phyloP scores from a whole-genome alignment of 257 asterid species.

The Ballota nigra region DNA sequence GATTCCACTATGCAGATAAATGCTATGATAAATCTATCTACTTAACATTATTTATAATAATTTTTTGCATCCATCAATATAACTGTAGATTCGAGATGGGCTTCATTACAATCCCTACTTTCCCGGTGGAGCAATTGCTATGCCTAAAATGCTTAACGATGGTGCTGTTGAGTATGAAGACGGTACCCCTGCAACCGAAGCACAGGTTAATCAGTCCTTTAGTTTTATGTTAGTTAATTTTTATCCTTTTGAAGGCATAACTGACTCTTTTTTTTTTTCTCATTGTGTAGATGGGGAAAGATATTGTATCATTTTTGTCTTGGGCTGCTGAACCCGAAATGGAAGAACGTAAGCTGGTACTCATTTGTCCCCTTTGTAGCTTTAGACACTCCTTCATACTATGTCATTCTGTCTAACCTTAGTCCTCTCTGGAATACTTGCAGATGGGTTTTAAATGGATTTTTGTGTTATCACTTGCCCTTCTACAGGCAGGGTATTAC shows the following conservation, averaged over 20 bases:
- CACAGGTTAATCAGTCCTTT: slow-evolving; percentile 42
- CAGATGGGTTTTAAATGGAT: slow-evolving; percentile 73
- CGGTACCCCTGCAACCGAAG: slow-evolving; percentile 76
- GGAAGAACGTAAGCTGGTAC: slow-evolving; percentile 82
- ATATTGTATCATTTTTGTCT: slow-evolving; percentile 61
- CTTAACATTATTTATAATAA: not conserved
- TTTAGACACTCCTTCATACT: not conserved
- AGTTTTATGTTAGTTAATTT: not conserved
- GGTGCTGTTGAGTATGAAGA: slow-evolving; percentile 83
- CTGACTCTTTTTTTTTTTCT: not conserved
- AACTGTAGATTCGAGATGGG: slow-evolving; percentile 63
- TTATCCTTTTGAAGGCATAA: not conserved
- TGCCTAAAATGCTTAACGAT: slow-evolving; percentile 83
- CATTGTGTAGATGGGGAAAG: slow-evolving; percentile 63
- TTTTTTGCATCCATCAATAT: not conserved
- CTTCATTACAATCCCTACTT: slow-evolving; percentile 74
- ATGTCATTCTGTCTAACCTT: not conserved
- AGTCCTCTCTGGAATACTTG: not conserved
- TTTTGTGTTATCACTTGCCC: slow-evolving; percentile 54
- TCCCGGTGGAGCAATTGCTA: slow-evolving; percentile 83
- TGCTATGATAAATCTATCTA: not conserved
- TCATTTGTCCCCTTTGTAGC: not conserved
- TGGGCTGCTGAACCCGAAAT: slow-evolving; percentile 89
- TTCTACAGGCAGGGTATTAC: slow-evolving; percentile 59
- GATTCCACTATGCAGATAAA: not conserved